These are phyloP conservation scores for Phytophthora lateralis DNA, from an alignment of 352 stramenopile species.

Conservation along the genomic window DNA sequence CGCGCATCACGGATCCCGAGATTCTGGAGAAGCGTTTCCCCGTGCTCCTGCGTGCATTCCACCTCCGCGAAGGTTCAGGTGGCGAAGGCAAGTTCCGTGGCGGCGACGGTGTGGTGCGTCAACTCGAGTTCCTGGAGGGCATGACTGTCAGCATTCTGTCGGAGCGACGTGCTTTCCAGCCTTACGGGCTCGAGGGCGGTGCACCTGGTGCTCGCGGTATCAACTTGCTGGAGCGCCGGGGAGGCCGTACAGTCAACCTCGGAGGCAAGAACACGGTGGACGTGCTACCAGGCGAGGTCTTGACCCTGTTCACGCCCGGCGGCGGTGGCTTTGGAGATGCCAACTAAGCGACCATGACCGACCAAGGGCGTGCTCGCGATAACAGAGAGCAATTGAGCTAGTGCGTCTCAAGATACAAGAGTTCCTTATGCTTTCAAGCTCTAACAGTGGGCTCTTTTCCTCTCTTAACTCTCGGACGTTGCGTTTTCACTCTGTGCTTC, in stretches of 20 bases:
- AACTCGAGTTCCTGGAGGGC: slow-evolving; percentile 94
- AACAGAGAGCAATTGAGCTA: slow-evolving; percentile 19
- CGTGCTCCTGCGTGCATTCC: slow-evolving; percentile 86
- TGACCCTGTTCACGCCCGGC: slow-evolving; percentile 97
- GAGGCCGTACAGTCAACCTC: slow-evolving; percentile 75
- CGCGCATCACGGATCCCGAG: slow-evolving; percentile 99
- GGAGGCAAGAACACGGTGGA: slow-evolving; percentile 95
- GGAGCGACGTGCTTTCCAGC: slow-evolving; percentile 94
- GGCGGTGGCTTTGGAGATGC: slow-evolving; percentile 93
- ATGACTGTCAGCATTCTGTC: slow-evolving; percentile 98
- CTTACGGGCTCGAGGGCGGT: slow-evolving; percentile 95
- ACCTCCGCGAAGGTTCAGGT: slow-evolving; percentile 88
- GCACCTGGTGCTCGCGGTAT: slow-evolving; percentile 89
- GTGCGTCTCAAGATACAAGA: background rate
- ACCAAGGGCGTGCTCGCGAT: slow-evolving; percentile 9
- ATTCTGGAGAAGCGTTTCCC: slow-evolving; percentile 98
- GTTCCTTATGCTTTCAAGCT: slow-evolving; percentile 11
- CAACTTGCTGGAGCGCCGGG: slow-evolving; percentile 90
- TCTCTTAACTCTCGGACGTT: slow-evolving; percentile 20
- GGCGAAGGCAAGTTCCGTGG: slow-evolving; percentile 91
- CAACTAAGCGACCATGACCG: slow-evolving; percentile 27
- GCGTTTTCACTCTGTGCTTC: slow-evolving; percentile 8
- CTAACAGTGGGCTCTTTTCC: slow-evolving; percentile 19
- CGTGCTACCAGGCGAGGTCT: slow-evolving; percentile 91
- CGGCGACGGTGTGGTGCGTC: slow-evolving; percentile 96